phyloP scores from a whole-genome alignment of 2,329 filamentous ascomycete genomes.

The Cercospora sojina region DNA sequence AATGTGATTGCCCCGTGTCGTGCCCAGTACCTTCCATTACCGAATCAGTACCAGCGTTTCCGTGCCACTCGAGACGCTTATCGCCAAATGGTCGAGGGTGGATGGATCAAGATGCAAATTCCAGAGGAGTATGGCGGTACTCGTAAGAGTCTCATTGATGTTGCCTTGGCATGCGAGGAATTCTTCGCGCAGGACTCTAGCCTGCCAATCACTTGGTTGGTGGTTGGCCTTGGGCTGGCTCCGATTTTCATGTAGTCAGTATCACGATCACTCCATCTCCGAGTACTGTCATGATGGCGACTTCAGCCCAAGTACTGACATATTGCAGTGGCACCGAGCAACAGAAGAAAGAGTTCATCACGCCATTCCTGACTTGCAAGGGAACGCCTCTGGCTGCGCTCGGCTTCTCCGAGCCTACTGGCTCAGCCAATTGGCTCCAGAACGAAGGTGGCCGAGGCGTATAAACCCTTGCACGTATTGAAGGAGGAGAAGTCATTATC shows the following conservation, averaged over 20 bases:
- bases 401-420: not conserved
- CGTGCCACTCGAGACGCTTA: not conserved
- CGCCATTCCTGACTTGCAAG: not conserved
- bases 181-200: constrained; percentile 12
- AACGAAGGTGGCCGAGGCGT: not conserved
- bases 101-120: not conserved
- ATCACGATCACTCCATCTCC: too few relatives aligned
- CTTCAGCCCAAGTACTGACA: not conserved
- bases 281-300: not conserved
- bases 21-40: not conserved
- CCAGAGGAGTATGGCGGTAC: not conserved
- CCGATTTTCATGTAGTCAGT: constrained; percentile 12
- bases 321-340: not conserved
- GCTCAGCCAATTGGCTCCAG: not conserved
- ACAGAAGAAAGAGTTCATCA: not conserved
- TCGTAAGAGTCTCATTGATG: constrained; percentile 8
- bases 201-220: constrained; percentile 9
- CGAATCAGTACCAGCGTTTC: not conserved
- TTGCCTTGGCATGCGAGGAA: constrained; percentile 5
- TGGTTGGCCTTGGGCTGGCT: not conserved
- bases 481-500: not conserved
- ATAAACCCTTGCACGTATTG: not conserved
- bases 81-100: not conserved
- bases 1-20: not conserved
- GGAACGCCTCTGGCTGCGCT: not conserved